phyloP scores from a whole-genome alignment of 495 filamentous ascomycete genomes.

The Penicillium salamii region DNA sequence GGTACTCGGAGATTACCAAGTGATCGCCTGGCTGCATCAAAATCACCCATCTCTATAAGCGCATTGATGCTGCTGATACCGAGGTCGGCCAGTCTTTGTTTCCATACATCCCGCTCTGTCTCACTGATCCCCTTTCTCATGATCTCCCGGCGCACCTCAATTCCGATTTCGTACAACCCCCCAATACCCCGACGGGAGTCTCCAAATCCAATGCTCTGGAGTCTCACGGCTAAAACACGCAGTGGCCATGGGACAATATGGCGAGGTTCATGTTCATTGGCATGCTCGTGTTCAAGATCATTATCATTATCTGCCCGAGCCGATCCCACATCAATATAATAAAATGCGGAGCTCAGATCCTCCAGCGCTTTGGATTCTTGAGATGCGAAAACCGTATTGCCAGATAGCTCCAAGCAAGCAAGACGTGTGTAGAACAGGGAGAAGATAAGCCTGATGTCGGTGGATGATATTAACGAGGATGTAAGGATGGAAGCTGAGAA shows the following conservation, averaged over 20 bases:
- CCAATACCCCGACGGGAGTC: constrained; percentile 83
- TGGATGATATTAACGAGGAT: constrained; percentile 45
- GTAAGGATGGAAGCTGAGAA: constrained; percentile 40
- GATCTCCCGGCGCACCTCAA: constrained; percentile 64
- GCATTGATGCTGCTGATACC: constrained; percentile 76
- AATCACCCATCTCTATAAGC: constrained; percentile 87
- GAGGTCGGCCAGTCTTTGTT: constrained; percentile 63
- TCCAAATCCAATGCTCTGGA: constrained; percentile 80
- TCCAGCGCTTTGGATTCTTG: constrained; percentile 82
- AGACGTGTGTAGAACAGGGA: constrained; percentile 77
- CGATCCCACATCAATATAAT: constrained; percentile 51
- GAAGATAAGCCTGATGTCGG: constrained; percentile 66
- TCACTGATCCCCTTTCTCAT: constrained; percentile 28
- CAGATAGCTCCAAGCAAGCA: constrained; percentile 72
- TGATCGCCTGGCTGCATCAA: constrained; percentile 70
- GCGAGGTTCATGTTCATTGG: constrained; percentile 20
- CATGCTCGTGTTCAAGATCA: constrained; percentile 34
- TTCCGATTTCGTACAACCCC: constrained; percentile 81
- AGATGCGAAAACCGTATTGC: constrained; percentile 69
- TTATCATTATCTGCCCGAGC: constrained; percentile 32
- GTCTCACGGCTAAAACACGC: constrained; percentile 71
- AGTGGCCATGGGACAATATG: constrained; percentile 86
- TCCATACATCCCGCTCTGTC: constrained; percentile 59
- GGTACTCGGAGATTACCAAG: constrained; percentile 45
- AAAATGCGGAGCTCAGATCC: constrained; percentile 69